Percentiles rank a stretch among this genome's conserved stretches.
These are phyloP conservation scores for Metschnikowia dekortorum DNA, from an alignment of 805 yeast genomes.

Conservation along the genomic window DNA sequence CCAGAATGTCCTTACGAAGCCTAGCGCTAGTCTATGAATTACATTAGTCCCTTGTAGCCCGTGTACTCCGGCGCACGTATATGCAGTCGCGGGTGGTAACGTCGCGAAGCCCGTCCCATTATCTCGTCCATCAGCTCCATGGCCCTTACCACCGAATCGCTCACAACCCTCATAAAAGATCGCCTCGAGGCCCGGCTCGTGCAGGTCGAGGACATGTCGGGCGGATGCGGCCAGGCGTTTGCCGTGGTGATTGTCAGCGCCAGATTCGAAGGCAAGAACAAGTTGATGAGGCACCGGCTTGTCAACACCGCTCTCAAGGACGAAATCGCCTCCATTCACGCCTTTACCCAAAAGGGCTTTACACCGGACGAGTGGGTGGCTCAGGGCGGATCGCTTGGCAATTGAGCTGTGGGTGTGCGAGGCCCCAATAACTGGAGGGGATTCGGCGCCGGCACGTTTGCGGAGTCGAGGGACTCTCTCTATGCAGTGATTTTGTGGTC, in stretches of 20 bases:
- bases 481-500: too few relatives aligned
- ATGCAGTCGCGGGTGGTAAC: neutral
- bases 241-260: constrained; percentile 82
- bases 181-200: constrained; percentile 60
- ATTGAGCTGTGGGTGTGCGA: too few relatives aligned
- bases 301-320: constrained; percentile 77
- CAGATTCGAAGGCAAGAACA: constrained; percentile 74
- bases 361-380: constrained; percentile 81
- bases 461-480: too few relatives aligned
- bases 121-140: constrained; percentile 12
- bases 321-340: constrained; percentile 87
- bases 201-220: constrained; percentile 68
- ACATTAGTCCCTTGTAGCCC: neutral
- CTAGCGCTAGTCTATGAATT: too few relatives aligned
- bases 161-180: constrained; percentile 48
- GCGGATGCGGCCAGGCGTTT: constrained; percentile 98
- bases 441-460: too few relatives aligned
- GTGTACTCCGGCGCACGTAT: neutral
- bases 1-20: too few relatives aligned
- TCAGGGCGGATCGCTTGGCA: constrained; percentile 30
- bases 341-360: constrained; percentile 88
- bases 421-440: too few relatives aligned
- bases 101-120: constrained; percentile 1
- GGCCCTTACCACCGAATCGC: constrained; percentile 35
- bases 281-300: constrained; percentile 77